These are phyloP conservation scores for Scheffersomyces cryptocercus DNA, from an alignment of 1,139 yeast species.

Conservation along the genomic window DNA sequence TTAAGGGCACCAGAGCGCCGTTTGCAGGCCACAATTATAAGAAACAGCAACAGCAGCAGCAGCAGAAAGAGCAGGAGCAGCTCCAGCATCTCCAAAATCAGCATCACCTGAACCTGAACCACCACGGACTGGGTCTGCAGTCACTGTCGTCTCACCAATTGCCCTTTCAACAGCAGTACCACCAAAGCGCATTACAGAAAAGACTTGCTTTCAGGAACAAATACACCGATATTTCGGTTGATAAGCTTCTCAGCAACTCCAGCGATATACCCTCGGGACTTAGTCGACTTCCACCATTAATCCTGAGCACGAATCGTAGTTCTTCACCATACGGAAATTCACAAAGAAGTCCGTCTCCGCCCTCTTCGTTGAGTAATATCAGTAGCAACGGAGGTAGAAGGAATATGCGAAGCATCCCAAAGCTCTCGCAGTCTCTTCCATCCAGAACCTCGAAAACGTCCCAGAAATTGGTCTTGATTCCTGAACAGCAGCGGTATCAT, in stretches of 20 bases:
- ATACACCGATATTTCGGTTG: constrained; percentile 72
- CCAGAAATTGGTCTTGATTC: constrained; percentile 83
- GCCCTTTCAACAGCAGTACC: constrained; percentile 16
- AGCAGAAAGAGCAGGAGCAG: constrained; percentile 11
- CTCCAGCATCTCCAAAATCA: constrained; percentile 10
- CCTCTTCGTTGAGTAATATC: constrained; percentile 7
- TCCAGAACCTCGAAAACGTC: constrained; percentile 85
- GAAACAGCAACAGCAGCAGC: constrained; percentile 37
- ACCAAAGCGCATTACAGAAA: constrained; percentile 25
- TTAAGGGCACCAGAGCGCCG: constrained; percentile 73
- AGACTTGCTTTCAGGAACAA: constrained; percentile 37
- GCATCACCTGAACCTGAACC: constrained; percentile 15
- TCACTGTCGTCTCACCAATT: constrained; percentile 6
- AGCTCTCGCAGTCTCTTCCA: constrained; percentile 69
- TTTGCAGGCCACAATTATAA: constrained; percentile 67
- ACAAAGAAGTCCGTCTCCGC: constrained; percentile 9
- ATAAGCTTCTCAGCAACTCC: constrained; percentile 67
- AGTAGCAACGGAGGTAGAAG: constrained; percentile 14
- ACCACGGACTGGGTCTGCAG: constrained; percentile 9
- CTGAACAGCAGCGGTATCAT: constrained; percentile 50
- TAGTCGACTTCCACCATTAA: constrained; percentile 45
- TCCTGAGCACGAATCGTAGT: constrained; percentile 15
- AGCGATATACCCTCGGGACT: constrained; percentile 87
- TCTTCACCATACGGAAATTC: constrained; percentile 10
- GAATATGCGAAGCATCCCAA: constrained; percentile 49